These are phyloP conservation scores for Monosporozyma solicola DNA, from an alignment of 805 yeast species.

Conservation along the genomic window DNA sequence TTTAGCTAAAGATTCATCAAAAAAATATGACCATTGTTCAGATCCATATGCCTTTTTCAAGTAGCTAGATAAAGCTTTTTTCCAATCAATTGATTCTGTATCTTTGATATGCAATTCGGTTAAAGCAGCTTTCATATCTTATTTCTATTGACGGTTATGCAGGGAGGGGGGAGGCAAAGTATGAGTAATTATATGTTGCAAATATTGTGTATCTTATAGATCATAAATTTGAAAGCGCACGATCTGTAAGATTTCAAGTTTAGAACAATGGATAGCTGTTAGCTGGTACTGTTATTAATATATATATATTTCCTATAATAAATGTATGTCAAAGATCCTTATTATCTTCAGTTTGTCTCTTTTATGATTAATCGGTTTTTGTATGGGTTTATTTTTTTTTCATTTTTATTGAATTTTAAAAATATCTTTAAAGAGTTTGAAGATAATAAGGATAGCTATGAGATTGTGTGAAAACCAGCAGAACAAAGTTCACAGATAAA, in stretches of 20 bases:
- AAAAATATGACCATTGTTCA: constrained; percentile 25
- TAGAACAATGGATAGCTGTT: too few species aligned
- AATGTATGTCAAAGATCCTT: not conserved
- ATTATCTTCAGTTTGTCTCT: not conserved
- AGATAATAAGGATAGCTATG: not conserved
- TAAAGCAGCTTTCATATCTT: constrained; percentile 20
- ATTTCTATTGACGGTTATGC: not conserved
- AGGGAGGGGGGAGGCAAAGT: not conserved
- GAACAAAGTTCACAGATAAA: not conserved
- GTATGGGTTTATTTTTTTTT: not conserved
- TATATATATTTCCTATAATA: not conserved
- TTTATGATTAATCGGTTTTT: not conserved
- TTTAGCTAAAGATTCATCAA: constrained; percentile 19
- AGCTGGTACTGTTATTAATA: not conserved
- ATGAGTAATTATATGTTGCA: not conserved
- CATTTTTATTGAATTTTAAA: not conserved
- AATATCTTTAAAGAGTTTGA: not conserved
- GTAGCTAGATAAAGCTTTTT: constrained; percentile 22
- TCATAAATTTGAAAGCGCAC: not conserved
- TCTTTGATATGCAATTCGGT: constrained; percentile 22
- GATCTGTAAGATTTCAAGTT: not conserved
- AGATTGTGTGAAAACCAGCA: not conserved
- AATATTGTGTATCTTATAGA: not conserved
- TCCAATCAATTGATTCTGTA: constrained; percentile 26
- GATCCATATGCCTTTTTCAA: constrained; percentile 26